Percentiles rank a stretch among this genome's conserved stretches.
Conservation (phyloP, 2,329 filamentous ascomycete genomes). For the Aspergillus fructus region DNA sequence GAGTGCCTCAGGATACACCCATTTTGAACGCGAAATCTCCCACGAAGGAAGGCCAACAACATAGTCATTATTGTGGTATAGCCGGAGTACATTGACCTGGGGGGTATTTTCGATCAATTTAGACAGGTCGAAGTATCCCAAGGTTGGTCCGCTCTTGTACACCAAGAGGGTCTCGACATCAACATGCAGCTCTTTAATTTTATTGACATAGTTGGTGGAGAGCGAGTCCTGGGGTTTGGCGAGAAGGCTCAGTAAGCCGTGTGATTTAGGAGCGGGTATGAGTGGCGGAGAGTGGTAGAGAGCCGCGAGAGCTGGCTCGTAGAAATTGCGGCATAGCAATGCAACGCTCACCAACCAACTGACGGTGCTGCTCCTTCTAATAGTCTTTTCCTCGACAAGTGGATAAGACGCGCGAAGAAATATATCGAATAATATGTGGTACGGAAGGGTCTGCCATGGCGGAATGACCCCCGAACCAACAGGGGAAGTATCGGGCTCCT, state of each 20-base stretch:
- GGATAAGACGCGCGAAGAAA: constrained; percentile 67
- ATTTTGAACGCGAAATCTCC: constrained; percentile 48
- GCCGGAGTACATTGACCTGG: constrained; percentile 66
- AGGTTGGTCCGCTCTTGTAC: constrained; percentile 53
- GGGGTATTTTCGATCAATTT: constrained; percentile 64
- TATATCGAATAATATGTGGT: constrained; percentile 67
- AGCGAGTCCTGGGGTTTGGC: constrained; percentile 52
- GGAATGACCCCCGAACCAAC: constrained; percentile 45
- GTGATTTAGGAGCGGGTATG: constrained; percentile 50
- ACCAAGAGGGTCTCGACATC: constrained; percentile 61
- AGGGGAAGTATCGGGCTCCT: constrained; percentile 16
- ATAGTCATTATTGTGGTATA: constrained; percentile 67
- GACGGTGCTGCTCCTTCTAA: constrained; percentile 25
- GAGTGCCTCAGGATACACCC: constrained; percentile 67
- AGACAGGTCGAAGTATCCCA: constrained; percentile 56
- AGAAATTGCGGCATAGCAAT: constrained; percentile 62
- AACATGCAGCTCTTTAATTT: constrained; percentile 68
- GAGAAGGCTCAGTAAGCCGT: constrained; percentile 54
- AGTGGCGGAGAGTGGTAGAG: constrained; percentile 71
- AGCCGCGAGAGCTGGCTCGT: constrained; percentile 70
- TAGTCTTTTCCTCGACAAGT: constrained; percentile 44
- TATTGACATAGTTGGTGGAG: constrained; percentile 65
- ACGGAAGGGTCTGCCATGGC: constrained; percentile 63
- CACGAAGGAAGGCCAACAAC: constrained; percentile 32
- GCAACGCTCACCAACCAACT: constrained; percentile 66